phyloP scores from a whole-genome alignment of 139 green algal species.

The Eudorina sp. region DNA sequence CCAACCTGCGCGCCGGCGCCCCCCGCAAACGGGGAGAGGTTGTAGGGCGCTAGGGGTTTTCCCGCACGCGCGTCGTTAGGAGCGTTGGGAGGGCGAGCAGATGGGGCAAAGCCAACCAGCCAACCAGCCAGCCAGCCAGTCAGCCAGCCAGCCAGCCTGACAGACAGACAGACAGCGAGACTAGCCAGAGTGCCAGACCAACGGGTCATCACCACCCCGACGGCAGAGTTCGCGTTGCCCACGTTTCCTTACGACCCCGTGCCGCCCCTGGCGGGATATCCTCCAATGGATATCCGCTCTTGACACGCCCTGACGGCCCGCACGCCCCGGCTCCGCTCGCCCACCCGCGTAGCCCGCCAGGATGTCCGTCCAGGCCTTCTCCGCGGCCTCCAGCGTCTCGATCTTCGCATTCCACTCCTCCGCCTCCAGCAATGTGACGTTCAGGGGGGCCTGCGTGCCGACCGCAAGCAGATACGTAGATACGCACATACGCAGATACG shows the following conservation, averaged over 20 bases:
- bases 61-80: neutral
- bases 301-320: neutral
- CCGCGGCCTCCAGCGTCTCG: neutral
- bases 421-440: neutral
- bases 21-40: neutral
- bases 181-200: neutral
- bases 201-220: neutral
- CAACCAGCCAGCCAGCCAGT: no score
- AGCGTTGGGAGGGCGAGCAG: neutral
- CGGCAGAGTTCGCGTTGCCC: no score
- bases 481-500: no score
- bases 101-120: neutral
- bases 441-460: neutral
- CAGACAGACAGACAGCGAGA: neutral
- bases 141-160: no score
- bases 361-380: neutral
- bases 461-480: no score
- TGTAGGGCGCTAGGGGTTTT: neutral
- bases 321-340: neutral
- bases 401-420: neutral
- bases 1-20: conserved; percentile 33
- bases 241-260: neutral
- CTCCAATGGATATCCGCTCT: neutral
- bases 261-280: neutral
- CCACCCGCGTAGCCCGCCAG: neutral